Evolutionary conservation across 495 filamentous ascomycete species (phyloP).

Genomic region (Penicillium longicatenatum): DNA sequence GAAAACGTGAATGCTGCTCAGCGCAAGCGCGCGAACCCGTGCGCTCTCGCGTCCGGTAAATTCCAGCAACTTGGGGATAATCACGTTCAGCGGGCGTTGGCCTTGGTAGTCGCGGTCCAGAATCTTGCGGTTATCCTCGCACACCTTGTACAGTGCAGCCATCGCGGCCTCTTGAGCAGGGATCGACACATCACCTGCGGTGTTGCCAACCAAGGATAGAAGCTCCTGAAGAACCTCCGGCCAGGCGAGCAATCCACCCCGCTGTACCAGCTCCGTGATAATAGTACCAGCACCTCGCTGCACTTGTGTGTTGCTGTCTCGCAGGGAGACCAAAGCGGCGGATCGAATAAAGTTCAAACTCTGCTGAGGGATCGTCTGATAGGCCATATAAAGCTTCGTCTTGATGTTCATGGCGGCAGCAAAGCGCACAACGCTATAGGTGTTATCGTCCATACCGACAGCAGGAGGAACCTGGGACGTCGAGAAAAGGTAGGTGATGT

Average conservation of each 20-base stretch:
- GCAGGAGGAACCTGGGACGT: constrained; percentile 61
- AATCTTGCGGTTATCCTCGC: constrained; percentile 89
- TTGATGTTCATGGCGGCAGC: constrained; percentile 93
- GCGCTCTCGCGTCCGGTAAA: constrained; percentile 73
- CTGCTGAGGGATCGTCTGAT: constrained; percentile 67
- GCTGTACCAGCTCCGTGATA: constrained; percentile 88
- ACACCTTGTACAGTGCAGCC: constrained; percentile 89
- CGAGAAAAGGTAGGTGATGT: constrained; percentile 87
- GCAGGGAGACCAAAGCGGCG: constrained; percentile 72
- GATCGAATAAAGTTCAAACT: constrained; percentile 77
- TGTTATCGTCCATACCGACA: constrained; percentile 56
- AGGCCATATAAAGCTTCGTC: constrained; percentile 77
- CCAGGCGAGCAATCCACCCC: constrained; percentile 87
- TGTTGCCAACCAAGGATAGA: constrained; percentile 72
- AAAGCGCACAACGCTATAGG: constrained; percentile 74
- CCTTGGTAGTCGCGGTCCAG: constrained; percentile 85
- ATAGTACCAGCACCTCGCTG: constrained; percentile 89
- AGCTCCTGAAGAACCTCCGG: constrained; percentile 85
- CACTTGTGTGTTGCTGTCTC: constrained; percentile 80
- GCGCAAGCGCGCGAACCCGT: constrained; percentile 75
- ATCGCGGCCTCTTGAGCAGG: constrained; percentile 90
- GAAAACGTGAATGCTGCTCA: constrained; percentile 89
- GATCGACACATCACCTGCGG: constrained; percentile 61
- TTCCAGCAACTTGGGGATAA: constrained; percentile 88
- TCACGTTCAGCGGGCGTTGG: constrained; percentile 80